A percentile compares a stretch with the other conserved stretches of the same genome.
Conservation (phyloP, 2,329 filamentous ascomycete genomes). For the Fusarium newnesense region DNA sequence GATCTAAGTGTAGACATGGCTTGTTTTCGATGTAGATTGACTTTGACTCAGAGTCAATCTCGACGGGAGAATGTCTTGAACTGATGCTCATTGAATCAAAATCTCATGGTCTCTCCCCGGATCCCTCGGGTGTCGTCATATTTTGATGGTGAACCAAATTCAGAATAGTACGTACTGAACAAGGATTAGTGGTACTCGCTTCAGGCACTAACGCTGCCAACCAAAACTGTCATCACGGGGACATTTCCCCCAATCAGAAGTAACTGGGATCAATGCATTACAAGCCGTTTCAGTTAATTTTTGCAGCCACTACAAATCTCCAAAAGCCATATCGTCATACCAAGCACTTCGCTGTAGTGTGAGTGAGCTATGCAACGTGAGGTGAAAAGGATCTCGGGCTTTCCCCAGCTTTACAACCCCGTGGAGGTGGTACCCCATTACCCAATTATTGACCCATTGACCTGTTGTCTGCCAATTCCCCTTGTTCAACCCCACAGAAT, state of each 20-base stretch:
- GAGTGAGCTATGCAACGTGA: too few relatives aligned
- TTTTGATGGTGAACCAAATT: background rate
- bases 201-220: background rate
- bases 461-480: background rate
- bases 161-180: background rate
- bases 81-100: background rate
- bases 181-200: background rate
- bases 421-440: slow-evolving; percentile 1
- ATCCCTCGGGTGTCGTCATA: slow-evolving; percentile 33
- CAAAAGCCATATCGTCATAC: background rate
- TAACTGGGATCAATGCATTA: too few relatives aligned
- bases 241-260: slow-evolving; percentile 4
- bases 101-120: slow-evolving; percentile 1
- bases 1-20: background rate
- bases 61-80: background rate
- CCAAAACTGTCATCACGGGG: background rate
- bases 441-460: background rate
- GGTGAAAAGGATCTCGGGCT: background rate
- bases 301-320: background rate
- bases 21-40: rapidly evolving
- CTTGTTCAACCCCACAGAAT: slow-evolving; percentile 15
- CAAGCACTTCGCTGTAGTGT: too few relatives aligned
- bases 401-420: slow-evolving; percentile 29
- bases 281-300: background rate
- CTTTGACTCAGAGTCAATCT: background rate